A percentile compares a stretch with the other conserved stretches of the same genome.
phyloP scores from a whole-genome alignment of 2,329 filamentous ascomycete genomes.

The Uncinocarpus reesii region DNA sequence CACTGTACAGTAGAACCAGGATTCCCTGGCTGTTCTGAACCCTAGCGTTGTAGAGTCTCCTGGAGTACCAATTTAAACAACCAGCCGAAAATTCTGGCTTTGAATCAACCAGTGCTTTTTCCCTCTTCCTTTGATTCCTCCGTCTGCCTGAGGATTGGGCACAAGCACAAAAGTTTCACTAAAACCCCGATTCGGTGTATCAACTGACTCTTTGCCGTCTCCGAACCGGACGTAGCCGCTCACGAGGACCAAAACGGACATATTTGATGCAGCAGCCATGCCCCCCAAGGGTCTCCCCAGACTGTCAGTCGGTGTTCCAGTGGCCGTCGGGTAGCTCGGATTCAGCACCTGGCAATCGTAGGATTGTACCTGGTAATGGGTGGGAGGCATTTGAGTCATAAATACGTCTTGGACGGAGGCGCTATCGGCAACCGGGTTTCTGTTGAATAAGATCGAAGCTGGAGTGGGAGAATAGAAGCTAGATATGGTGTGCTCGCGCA shows the following conservation, averaged over 20 bases:
- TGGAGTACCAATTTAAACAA: conserved; percentile 28
- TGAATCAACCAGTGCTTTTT: conserved; percentile 55
- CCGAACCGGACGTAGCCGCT: conserved; percentile 63
- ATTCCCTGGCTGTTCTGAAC: no score
- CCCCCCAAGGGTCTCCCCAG: conserved; percentile 30
- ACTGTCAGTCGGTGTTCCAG: conserved; percentile 20
- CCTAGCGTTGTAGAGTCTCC: no score
- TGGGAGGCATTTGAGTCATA: conserved; percentile 51
- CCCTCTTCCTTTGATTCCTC: conserved; percentile 45
- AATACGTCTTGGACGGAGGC: conserved; percentile 59
- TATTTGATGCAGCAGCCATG: conserved; percentile 44
- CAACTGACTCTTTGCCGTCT: conserved; percentile 41
- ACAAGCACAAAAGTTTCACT: conserved; percentile 73
- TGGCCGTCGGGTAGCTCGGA: conserved; percentile 47
- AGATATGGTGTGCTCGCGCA: conserved; percentile 45
- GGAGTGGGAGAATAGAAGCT: conserved; percentile 57
- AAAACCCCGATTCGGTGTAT: conserved; percentile 58
- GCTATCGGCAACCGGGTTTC: conserved; percentile 53
- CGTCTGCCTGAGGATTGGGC: conserved; percentile 50
- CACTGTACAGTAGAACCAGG: no score
- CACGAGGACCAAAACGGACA: conserved; percentile 61
- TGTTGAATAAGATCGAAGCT: conserved; percentile 70
- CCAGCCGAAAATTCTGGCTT: conserved; percentile 59
- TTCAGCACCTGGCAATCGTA: conserved; percentile 73
- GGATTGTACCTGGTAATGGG: conserved; percentile 63